Evolutionary conservation across 352 stramenopile genomes (phyloP).

Genomic region (Pythium rhizo-oryzae): DNA sequence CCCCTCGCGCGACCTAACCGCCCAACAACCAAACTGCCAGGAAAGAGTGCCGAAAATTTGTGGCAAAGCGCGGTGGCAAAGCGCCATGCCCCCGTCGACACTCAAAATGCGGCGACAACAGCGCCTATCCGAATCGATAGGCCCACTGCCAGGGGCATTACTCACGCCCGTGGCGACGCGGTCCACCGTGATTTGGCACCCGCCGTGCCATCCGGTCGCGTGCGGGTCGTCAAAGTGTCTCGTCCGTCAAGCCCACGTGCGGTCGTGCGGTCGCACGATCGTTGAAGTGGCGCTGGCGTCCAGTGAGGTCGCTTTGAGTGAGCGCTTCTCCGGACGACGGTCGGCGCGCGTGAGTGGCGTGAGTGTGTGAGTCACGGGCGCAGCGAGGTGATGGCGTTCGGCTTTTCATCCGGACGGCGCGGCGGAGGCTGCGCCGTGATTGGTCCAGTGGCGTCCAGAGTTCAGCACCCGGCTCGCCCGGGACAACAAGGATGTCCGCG

Average conservation of each 20-base stretch:
- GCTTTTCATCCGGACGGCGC: neutral
- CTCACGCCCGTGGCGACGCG: neutral
- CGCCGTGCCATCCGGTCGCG: neutral
- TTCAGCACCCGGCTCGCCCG: constrained; percentile 5
- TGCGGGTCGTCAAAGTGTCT: constrained; percentile 9
- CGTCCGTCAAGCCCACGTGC: neutral
- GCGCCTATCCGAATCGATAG: neutral
- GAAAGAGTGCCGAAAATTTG: too few species aligned
- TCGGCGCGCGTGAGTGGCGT: constrained; percentile 20
- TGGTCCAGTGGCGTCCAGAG: constrained; percentile 8
- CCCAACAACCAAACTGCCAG: too few species aligned
- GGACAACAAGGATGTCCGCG: constrained; percentile 26
- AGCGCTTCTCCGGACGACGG: neutral
- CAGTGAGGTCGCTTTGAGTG: neutral
- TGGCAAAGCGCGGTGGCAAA: neutral
- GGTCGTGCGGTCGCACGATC: constrained; percentile 3
- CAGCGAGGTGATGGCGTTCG: constrained; percentile 4
- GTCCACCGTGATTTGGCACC: constrained; percentile 18
- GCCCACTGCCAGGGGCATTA: neutral
- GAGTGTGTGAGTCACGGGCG: constrained; percentile 15
- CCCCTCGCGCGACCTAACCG: neutral
- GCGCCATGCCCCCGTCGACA: neutral
- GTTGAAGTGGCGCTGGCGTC: constrained; percentile 15
- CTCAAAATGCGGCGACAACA: too few species aligned
- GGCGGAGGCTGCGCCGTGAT: neutral